Conservation (phyloP, 2,329 filamentous ascomycete genomes). For the Ophiostoma himal-ulmi region DNA sequence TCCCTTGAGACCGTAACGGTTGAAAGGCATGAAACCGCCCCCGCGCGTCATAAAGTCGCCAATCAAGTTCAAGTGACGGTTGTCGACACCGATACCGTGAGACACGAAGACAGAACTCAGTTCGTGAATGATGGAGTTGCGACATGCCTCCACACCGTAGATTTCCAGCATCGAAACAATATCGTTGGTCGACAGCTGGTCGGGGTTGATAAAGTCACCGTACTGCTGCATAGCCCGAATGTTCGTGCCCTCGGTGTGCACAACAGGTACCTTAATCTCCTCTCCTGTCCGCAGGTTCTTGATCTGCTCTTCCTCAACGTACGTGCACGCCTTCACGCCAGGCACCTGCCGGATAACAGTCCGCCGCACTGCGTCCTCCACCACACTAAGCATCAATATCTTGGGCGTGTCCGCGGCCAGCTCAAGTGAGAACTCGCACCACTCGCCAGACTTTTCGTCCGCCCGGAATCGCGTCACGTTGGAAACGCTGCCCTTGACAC, state of each 20-base stretch:
- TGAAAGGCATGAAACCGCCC: slow-evolving; percentile 86
- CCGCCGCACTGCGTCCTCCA: slow-evolving; percentile 71
- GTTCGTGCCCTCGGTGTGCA: slow-evolving; percentile 82
- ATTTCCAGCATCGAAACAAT: slow-evolving; percentile 75
- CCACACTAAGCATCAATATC: slow-evolving; percentile 84
- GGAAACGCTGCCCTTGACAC: slow-evolving; percentile 57
- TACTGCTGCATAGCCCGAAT: slow-evolving; percentile 85
- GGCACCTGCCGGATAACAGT: slow-evolving; percentile 83
- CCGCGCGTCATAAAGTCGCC: slow-evolving; percentile 96
- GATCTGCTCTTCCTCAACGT: slow-evolving; percentile 55
- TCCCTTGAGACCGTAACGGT: slow-evolving; percentile 77
- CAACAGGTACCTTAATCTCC: slow-evolving; percentile 47
- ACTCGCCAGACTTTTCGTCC: slow-evolving; percentile 65
- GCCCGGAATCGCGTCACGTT: slow-evolving; percentile 75
- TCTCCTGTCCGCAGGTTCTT: slow-evolving; percentile 44
- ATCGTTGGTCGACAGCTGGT: slow-evolving; percentile 86
- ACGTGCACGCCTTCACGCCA: slow-evolving; percentile 66
- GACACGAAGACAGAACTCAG: slow-evolving; percentile 77
- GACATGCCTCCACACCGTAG: slow-evolving; percentile 91
- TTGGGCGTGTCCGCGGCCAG: slow-evolving; percentile 79
- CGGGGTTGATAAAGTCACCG: slow-evolving; percentile 76
- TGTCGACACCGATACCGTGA: slow-evolving; percentile 89
- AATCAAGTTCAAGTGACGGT: slow-evolving; percentile 88
- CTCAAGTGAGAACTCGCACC: slow-evolving; percentile 76
- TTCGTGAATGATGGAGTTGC: slow-evolving; percentile 79